Conservation (phyloP, 257 asterid species). For the Gentiana straminea region DNA sequence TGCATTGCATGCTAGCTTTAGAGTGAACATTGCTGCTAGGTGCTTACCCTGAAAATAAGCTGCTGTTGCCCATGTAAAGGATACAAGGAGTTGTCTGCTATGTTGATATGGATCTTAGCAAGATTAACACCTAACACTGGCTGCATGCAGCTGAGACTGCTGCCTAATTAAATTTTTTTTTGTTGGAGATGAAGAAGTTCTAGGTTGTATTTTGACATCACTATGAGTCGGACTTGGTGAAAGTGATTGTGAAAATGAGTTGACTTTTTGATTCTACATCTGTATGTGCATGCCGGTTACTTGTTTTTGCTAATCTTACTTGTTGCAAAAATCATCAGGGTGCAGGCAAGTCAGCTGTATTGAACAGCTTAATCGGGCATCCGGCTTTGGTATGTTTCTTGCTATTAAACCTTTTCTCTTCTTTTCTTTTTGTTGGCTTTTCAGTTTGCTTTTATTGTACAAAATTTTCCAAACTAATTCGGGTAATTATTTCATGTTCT, state of each 20-base stretch:
- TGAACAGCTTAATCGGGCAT: slow-evolving; percentile 93
- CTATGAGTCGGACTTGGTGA: background rate
- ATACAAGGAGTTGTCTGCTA: background rate
- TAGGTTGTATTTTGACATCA: too few relatives aligned
- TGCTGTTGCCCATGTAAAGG: too few relatives aligned
- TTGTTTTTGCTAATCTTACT: background rate
- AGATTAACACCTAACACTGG: too few relatives aligned
- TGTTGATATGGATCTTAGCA: background rate
- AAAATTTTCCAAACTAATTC: background rate
- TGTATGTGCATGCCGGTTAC: background rate
- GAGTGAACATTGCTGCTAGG: too few relatives aligned
- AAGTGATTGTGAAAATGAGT: background rate
- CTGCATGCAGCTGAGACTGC: too few relatives aligned
- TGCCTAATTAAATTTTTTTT: too few relatives aligned
- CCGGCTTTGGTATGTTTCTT: slow-evolving; percentile 74
- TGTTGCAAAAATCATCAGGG: slow-evolving; percentile 37
- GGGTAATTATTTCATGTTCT: background rate
- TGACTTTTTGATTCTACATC: background rate
- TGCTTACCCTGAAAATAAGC: too few relatives aligned
- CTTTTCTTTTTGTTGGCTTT: background rate
- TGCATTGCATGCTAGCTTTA: too few relatives aligned
- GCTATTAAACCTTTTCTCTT: slow-evolving; percentile 3
- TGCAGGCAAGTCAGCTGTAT: slow-evolving; percentile 97
- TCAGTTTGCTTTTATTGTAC: background rate
- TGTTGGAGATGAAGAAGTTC: background rate